A percentile compares a stretch with the other conserved stretches of the same genome.
Conservation (phyloP, 2,329 filamentous ascomycete genomes). For the Colletotrichum gigasporum region DNA sequence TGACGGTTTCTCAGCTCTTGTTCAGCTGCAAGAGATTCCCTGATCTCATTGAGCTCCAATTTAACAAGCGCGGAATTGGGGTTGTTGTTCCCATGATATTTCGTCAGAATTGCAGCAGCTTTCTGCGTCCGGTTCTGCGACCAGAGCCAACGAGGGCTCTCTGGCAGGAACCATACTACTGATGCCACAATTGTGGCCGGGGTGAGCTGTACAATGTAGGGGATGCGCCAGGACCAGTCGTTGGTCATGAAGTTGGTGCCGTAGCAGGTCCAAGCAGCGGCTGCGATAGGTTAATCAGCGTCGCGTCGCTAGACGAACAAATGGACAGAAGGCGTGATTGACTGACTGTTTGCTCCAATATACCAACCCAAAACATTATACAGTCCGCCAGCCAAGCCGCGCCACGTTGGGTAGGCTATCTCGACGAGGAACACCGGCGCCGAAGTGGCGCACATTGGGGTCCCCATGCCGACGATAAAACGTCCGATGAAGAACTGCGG, state of each 20-base stretch:
- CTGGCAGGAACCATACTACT: slow-evolving; percentile 58
- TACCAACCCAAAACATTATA: slow-evolving; percentile 35
- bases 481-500: slow-evolving; percentile 33
- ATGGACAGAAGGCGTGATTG: fast-evolving
- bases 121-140: slow-evolving; percentile 42
- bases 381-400: slow-evolving; percentile 32
- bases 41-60: slow-evolving; percentile 57
- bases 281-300: slow-evolving; percentile 25
- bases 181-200: slow-evolving; percentile 52
- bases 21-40: slow-evolving; percentile 55
- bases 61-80: slow-evolving; percentile 40
- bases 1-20: slow-evolving; percentile 44
- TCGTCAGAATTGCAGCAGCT: slow-evolving; percentile 43
- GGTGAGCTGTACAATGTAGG: slow-evolving; percentile 54
- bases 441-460: slow-evolving; percentile 31
- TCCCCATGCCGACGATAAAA: slow-evolving; percentile 31
- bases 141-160: slow-evolving; percentile 55
- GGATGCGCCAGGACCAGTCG: slow-evolving; percentile 59
- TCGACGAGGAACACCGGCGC: slow-evolving; percentile 33
- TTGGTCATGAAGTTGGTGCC: slow-evolving; percentile 53
- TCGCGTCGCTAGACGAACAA: no score
- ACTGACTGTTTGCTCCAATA: slow-evolving; percentile 34
- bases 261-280: slow-evolving; percentile 55
- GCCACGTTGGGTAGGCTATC: slow-evolving; percentile 34
- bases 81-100: slow-evolving; percentile 55